Base-by-base conservation (phyloP, 2,329 filamentous ascomycete genomes). In the Claviceps cyperi region DNA sequence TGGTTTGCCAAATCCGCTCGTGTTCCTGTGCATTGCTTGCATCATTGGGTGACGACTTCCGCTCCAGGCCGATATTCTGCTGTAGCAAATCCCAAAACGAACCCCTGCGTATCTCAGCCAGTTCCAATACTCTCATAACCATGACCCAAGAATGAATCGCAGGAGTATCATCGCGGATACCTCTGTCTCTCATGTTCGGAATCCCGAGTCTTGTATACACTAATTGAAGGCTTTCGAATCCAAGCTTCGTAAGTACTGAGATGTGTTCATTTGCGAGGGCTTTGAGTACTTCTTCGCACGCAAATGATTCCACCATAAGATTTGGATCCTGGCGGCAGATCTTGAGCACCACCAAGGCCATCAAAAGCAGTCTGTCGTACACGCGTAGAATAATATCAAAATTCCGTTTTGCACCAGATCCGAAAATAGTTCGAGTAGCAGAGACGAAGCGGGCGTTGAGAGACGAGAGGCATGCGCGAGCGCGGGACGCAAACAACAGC, bases 71-170 rank as follows among this genome's bases (percentile, higher is more conserved):
- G 52, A 80, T 62, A 11, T 66, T 60, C 5, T 67, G 57, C 52
- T 77, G 73, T 1, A 71, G 59, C 35, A 81, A 55, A 50, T 81
- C 77, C 81, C 80, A 84, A 56, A 84, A 84, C 1, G 73, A 72
- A 21, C 68, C 65, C 47, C 72, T 68, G 2, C 73, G 72, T 41
- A 81, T 74, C 7, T 62, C 63, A 13, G 73, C 70, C 36, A 68
- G 64, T 28, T 75, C 71, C 4, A 83, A 59, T 0, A 74, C 63
- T 46, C 75, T 73, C 57, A 82, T 77, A 4, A 78, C 53, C 21
- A 77, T 65, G 2, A 80, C 72, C 81, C 81, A 85, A 9, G 74
- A 72, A 50, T 78, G 71, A 8, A 74, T 57, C 2, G 61, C 54
- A 14, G 65, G 60, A n/a, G 68, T 61, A 35, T 76, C 70, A 15